A percentile compares a stretch with the other conserved stretches of the same genome.
Evolutionary conservation across 352 stramenopile genomes (phyloP).

Genomic region (Phytophthora boehmeriae): DNA sequence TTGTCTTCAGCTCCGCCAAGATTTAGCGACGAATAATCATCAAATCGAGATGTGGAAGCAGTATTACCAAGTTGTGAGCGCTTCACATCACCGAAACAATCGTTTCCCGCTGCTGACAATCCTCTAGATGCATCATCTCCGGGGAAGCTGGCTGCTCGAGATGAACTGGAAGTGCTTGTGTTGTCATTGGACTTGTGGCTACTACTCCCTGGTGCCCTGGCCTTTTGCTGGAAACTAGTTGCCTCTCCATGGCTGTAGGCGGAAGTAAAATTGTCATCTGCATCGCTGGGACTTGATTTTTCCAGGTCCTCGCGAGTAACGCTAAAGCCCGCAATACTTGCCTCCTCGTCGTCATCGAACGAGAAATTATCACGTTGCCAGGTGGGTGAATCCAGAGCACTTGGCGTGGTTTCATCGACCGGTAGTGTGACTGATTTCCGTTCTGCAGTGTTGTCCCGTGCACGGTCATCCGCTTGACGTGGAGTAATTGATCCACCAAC

Average conservation of each 20-base stretch:
- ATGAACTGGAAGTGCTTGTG: slow-evolving; percentile 14
- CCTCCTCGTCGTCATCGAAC: slow-evolving; percentile 14
- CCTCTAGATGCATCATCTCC: slow-evolving; percentile 27
- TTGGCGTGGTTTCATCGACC: not conserved
- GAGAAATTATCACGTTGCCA: slow-evolving; percentile 27
- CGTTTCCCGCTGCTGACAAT: slow-evolving; percentile 19
- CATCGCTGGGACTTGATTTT: slow-evolving; percentile 11
- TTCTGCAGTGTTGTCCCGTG: slow-evolving; percentile 1
- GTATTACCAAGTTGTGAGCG: slow-evolving; percentile 19
- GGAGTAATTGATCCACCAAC: slow-evolving; percentile 21
- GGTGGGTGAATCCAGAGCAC: slow-evolving; percentile 14
- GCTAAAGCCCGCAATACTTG: slow-evolving; percentile 3
- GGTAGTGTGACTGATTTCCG: slow-evolving; percentile 7
- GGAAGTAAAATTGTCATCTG: slow-evolving; percentile 16
- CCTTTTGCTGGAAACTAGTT: slow-evolving; percentile 1
- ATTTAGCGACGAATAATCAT: slow-evolving; percentile 44
- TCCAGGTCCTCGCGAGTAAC: slow-evolving; percentile 6
- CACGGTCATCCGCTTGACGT: slow-evolving; percentile 15
- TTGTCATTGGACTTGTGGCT: slow-evolving; percentile 15
- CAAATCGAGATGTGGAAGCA: slow-evolving; percentile 14
- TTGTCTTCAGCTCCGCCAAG: slow-evolving; percentile 27
- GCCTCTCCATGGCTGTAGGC: slow-evolving; percentile 7
- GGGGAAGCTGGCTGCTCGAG: slow-evolving; percentile 16
- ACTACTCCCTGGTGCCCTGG: slow-evolving; percentile 13
- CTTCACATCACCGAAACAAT: slow-evolving; percentile 21